Percentiles rank a stretch among this genome's conserved stretches.
These are phyloP conservation scores for Pinus albicaulis DNA, from an alignment of 75 land plant genomes.

Conservation along the genomic window DNA sequence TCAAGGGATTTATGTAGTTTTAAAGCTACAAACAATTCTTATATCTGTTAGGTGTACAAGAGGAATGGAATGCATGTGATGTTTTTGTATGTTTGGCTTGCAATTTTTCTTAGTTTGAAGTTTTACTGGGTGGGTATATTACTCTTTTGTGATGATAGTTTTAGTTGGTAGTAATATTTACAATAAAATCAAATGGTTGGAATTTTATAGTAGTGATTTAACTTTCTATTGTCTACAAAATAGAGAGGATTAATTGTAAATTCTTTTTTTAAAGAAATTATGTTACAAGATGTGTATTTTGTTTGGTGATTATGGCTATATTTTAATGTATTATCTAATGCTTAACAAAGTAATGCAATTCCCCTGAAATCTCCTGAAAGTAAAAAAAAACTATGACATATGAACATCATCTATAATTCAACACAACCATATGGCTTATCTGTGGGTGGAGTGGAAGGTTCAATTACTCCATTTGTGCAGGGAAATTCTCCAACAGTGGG, in stretches of 20 bases:
- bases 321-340: background rate
- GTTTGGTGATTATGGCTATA: background rate
- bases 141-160: background rate
- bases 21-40: too few relatives aligned
- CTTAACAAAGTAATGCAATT: constrained; percentile 8
- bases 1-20: too few relatives aligned
- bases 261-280: background rate
- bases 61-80: too few relatives aligned
- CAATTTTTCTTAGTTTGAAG: too few relatives aligned
- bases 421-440: background rate
- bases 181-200: background rate
- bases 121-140: too few relatives aligned
- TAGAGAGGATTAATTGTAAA: background rate
- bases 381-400: constrained; percentile 14
- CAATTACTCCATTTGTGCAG: background rate
- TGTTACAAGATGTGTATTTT: background rate
- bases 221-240: background rate
- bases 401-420: background rate
- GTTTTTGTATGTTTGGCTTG: too few relatives aligned
- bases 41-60: too few relatives aligned
- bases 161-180: background rate
- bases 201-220: background rate
- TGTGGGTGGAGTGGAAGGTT: constrained; percentile 4
- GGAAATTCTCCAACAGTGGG: background rate
- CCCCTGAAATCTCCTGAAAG: constrained; percentile 20